Evolutionary conservation across 371 early-diverging fungal genomes (phyloP), one percentile per base, ranked within the genome.

Genomic region (Batkoa obscura): DNA sequence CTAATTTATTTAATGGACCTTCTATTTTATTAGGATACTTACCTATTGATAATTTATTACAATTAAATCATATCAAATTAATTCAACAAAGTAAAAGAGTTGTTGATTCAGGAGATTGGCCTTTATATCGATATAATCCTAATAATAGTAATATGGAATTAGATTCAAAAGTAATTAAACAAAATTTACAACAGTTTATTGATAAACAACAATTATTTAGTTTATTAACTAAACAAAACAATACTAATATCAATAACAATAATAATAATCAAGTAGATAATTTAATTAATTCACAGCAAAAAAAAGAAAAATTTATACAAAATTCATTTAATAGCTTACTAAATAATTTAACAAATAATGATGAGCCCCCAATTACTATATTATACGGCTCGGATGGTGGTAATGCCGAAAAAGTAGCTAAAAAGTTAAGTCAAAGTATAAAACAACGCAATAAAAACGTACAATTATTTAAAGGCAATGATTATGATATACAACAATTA

Each of bases 101-200:
- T 10, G 83, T 94, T 52, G 93, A 94, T 61, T 75, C 75, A 54
- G 93, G 91, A 17, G 73, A 84, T 54, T 92, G 92, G 90, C 89
- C 94, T 30, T 68, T 94, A 57, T 94, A 90, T 74, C 84, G 94
- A 56, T 94, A 88, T 86, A 80, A 88, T 65, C 94, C 94, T 50
- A 55, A 67, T 10, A n/a, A n/a, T n/a, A n/a, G n/a, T n/a, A n/a
- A n/a, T n/a, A n/a, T n/a, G n/a, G n/a, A n/a, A n/a, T n/a, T n/a
- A n/a, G n/a, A n/a, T n/a, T n/a, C n/a, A n/a, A n/a, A n/a, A n/a
- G n/a, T n/a, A n/a, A n/a, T n/a, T n/a, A n/a, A n/a, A n/a, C n/a
- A n/a, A n/a, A n/a, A n/a, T n/a, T n/a, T n/a, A n/a, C n/a, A n/a
- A n/a, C n/a, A n/a, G n/a, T n/a, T n/a, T n/a, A n/a, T n/a, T n/a